Evolutionary conservation across 1,284 basidiomycete species (phyloP), one percentile per base, ranked within the genome.

Genomic region (Malassezia vespertilionis): DNA sequence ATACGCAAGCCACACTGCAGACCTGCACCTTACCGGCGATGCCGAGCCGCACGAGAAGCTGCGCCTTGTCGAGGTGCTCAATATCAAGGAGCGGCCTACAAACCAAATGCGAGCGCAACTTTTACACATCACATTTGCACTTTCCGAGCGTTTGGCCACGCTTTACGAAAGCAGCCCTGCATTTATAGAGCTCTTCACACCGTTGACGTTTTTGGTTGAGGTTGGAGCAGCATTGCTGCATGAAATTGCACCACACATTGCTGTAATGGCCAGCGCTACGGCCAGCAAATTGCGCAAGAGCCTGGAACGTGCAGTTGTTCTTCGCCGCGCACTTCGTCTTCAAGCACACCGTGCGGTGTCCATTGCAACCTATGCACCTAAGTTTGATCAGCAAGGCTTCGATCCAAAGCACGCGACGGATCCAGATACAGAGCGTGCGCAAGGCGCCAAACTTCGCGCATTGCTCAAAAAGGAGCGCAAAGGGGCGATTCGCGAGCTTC

Each of bases 291-390:
- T 77, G 74, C 15, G 69, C 83, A 14, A 65, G 68, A 23, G 79
- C 82, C 20, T 74, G 49, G 82, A 80, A 57, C 83, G 90, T 63
- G 76, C 87, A 0, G 73, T 71, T 4, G 78, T 82, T 65, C 76
- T 79, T 1, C 83, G 91, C 28, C 78, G 76, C 43, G 87, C 90
- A 0, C 80, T 99, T 30, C 76, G 76, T 10, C 77, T 97, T 23
- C 93, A 99, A 75, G 78, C 84, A 2, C 93, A 97, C 76, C 93
- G 91, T 69, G 87, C 90, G 2, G 89, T 97, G 42, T 86, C 93
- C 6, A 93, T 99, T 60, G 80, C 87, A 4, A 81, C 87, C 1
- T 89, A 86, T 69, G 78, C 88, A 21, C 93, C 93, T 66, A 90
- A 89, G 71, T 97, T 99, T 73, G 90, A 93, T 65, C 76, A 79